Base-by-base conservation (phyloP, 495 filamentous ascomycete species). In the Neurospora pannonica region DNA sequence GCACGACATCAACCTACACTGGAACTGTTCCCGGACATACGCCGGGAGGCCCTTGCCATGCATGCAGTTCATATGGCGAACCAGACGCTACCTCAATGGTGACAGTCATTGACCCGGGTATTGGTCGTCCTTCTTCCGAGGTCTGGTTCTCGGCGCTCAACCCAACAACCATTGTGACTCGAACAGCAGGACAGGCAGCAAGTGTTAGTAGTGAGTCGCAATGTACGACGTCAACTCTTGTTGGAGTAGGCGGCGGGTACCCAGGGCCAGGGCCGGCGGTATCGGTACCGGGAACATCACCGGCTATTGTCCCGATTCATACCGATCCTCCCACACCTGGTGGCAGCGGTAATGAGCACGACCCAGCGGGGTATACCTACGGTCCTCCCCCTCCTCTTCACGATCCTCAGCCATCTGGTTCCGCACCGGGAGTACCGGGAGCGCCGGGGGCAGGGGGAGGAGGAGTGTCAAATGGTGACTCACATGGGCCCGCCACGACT, bases 21-120 rank as follows among this genome's bases (percentile, higher is more conserved):
- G 80, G 79, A 8, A 77, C 78, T 5, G 77, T 82, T 1, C 81
- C 81, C 2, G 81, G 81, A 0, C 80, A 79, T 60, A 79, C 76
- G 1, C 81, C 81, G 3, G 80, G 81, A 15, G 72, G 60, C 4
- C 74, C 76, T 4, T 82, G 81, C 74, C 74, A 82, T 37, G 76
- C 74, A 9, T 82, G 81, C 72, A 74, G 34, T 8, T 75, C 77
- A 1, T 78, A 76, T 38, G 7, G 38, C 54, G 54, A 28, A 36
- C 24, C 54, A 36, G 28, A 67, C 28, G 28, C 54, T 34, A 67
- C 54, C 13, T 67, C 54, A 67, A 67, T 28, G 24, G 54, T 34
- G 15, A 67, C 54, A 67, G 54, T 67, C 5, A 34, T 67, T 19
- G 54, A 67, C 15, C 54, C 54, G 28, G 54, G 28, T 67, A 28